Percentiles rank a stretch among this genome's conserved stretches.
phyloP scores from a whole-genome alignment of 116 monocot species.

The Iris pallida region DNA sequence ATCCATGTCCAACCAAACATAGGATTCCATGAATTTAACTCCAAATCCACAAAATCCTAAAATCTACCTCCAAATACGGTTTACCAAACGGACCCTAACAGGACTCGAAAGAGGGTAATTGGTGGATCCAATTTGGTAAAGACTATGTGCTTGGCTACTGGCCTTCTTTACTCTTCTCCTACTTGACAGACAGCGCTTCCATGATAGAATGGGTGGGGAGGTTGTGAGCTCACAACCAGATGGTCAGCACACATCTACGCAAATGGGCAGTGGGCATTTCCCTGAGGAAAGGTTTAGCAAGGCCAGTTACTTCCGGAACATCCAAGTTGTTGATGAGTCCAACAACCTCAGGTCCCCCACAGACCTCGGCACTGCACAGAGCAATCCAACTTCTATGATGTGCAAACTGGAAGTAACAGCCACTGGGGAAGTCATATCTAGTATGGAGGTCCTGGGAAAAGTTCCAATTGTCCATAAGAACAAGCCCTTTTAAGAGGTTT shows the following conservation, averaged over 20 bases:
- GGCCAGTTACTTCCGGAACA: too few species aligned
- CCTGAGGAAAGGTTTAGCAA: slow-evolving; percentile 13
- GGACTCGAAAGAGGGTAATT: too few species aligned
- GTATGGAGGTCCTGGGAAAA: slow-evolving; percentile 11
- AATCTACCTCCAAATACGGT: too few species aligned
- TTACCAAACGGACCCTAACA: too few species aligned
- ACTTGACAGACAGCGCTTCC: slow-evolving; percentile 10
- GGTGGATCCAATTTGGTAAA: too few species aligned
- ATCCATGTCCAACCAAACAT: too few species aligned
- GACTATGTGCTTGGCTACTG: too few species aligned
- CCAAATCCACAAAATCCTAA: too few species aligned
- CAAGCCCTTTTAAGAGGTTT: too few species aligned
- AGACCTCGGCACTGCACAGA: slow-evolving; percentile 8
- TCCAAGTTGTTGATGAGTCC: slow-evolving; percentile 12
- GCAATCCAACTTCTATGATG: slow-evolving; percentile 14
- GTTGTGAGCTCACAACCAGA: slow-evolving; percentile 12
- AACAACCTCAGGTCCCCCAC: slow-evolving; percentile 10
- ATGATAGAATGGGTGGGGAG: slow-evolving; percentile 14
- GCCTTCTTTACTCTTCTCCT: slow-evolving; percentile 14
- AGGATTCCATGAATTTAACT: too few species aligned
- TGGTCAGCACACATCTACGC: slow-evolving; percentile 3
- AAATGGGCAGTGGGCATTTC: slow-evolving; percentile 12
- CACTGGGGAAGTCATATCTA: slow-evolving; percentile 9
- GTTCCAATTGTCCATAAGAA: slow-evolving; percentile 9
- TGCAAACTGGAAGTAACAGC: slow-evolving; percentile 3